A percentile compares a stretch with the other conserved stretches of the same genome.
Evolutionary conservation across 1,284 basidiomycete genomes (phyloP).

Genomic region (Coriolopsis trogii): DNA sequence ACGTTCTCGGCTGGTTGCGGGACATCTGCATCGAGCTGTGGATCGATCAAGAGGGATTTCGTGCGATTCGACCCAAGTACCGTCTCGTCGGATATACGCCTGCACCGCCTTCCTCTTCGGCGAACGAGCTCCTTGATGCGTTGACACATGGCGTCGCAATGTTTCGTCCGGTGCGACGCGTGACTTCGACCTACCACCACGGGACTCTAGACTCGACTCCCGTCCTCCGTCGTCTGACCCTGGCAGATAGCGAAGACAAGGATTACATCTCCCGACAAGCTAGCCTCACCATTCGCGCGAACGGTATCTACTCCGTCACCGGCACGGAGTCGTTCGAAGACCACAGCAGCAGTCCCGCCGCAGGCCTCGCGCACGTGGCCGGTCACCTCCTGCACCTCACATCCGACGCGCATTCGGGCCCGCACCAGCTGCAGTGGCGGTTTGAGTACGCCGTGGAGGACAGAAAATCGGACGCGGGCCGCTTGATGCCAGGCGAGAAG

Average conservation of each 20-base stretch:
- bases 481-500: conserved; percentile 63
- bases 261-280: conserved; percentile 79
- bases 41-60: conserved; percentile 82
- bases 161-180: conserved; percentile 62
- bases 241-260: conserved; percentile 62
- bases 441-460: conserved; percentile 74
- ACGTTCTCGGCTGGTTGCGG: conserved; percentile 53
- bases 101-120: conserved; percentile 16
- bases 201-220: conserved; percentile 70
- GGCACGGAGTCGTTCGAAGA: conserved; percentile 54
- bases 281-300: conserved; percentile 61
- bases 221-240: conserved; percentile 63
- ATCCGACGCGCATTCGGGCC: conserved; percentile 1
- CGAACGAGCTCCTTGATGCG: conserved; percentile 30
- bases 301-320: conserved; percentile 73
- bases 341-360: conserved; percentile 30
- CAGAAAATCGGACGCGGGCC: conserved; percentile 32
- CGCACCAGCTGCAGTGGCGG: conserved; percentile 62
- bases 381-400: conserved; percentile 2
- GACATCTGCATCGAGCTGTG: conserved; percentile 60
- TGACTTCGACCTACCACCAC: conserved; percentile 71
- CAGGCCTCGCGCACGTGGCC: conserved; percentile 9
- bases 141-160: conserved; percentile 49
- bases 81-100: conserved; percentile 53
- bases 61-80: conserved; percentile 60